Evolutionary conservation across 1,139 yeast genomes (phyloP).

Genomic region (Lodderomyces jiufengensis): DNA sequence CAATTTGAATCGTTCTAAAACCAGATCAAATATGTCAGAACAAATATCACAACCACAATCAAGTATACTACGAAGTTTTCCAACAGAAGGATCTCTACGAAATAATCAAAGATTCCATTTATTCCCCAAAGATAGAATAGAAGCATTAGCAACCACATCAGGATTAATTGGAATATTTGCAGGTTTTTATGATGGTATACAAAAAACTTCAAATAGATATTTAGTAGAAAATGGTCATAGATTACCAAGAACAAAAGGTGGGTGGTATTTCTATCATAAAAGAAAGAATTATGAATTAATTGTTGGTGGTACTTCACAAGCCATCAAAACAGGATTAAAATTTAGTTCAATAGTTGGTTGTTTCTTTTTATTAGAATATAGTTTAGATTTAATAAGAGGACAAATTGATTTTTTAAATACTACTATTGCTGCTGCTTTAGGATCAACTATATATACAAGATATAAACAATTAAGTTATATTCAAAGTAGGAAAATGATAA

Average conservation of each 20-base stretch:
- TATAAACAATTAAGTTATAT: constrained; percentile 40
- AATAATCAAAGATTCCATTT: constrained; percentile 37
- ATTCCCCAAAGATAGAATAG: constrained; percentile 34
- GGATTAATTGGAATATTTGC: constrained; percentile 56
- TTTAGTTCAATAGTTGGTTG: constrained; percentile 45
- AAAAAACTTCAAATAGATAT: constrained; percentile 53
- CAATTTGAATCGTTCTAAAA: too few species aligned
- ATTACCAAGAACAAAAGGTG: constrained; percentile 72
- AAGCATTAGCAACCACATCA: constrained; percentile 32
- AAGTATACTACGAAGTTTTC: not conserved
- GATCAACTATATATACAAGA: constrained; percentile 42
- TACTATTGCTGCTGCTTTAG: constrained; percentile 44
- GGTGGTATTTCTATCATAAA: constrained; percentile 89
- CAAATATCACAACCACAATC: not conserved
- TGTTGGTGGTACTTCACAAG: constrained; percentile 47
- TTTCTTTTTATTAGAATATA: constrained; percentile 61
- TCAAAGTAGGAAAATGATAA: constrained; percentile 47
- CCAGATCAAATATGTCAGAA: too few species aligned
- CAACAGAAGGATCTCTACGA: not conserved
- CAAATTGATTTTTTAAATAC: constrained; percentile 65
- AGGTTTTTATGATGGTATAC: constrained; percentile 65
- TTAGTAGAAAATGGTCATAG: constrained; percentile 82
- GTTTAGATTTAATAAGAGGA: constrained; percentile 48
- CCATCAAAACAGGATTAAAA: constrained; percentile 42
- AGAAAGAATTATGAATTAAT: constrained; percentile 76